Base-by-base conservation (phyloP, 768 basidiomycete genomes). In the Pleurotus giganteus region DNA sequence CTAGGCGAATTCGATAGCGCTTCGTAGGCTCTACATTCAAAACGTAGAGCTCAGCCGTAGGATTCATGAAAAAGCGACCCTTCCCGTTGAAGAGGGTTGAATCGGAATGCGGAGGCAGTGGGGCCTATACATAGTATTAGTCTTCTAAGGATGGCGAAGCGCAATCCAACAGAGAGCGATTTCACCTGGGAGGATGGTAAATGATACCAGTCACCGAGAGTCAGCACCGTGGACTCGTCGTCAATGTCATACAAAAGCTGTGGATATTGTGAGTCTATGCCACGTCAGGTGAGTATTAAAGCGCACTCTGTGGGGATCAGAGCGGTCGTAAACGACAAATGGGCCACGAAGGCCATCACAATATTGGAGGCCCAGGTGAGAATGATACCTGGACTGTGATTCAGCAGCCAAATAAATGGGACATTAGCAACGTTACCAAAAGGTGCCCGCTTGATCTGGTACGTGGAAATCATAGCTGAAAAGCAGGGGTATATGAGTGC, bases 351-450 rank as follows among this genome's bases (percentile, higher is more conserved):
- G 64, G 5, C 52, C 52, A 28, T 53, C 52, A 32, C 37, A 53
- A 23, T 44, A 53, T 26, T 53, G 42, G 11, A 36, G 0, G n/a
- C 34, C 29, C 11, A 51, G 49, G 15, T 53, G 39, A 8, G 52
- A 42, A 19, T 44, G 52, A 19, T 42, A 42, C 52, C 42, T 42
- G 34, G 5, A 53, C 15, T 13, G 9, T n/a, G 34, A 31, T 11
- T 41, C n/a, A 23, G n/a, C 13, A 6, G n/a, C n/a, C n/a, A 1
- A 15, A 31, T n/a, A n/a, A n/a, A n/a, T n/a, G 19, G 8, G 15
- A 3, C 65, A 65, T 67, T 51, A 57, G 71, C 71, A 0, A 13
- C 67, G 70, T 46, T 73, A 75, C 74, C 72, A 73, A 52, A 61
- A 72, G 0, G 72, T 73, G 12, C 73, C 71, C 21, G 63, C 61